A percentile compares a stretch with the other conserved stretches of the same genome.
Conservation (phyloP, 2,329 filamentous ascomycete genomes). For the Fusarium sp. region DNA sequence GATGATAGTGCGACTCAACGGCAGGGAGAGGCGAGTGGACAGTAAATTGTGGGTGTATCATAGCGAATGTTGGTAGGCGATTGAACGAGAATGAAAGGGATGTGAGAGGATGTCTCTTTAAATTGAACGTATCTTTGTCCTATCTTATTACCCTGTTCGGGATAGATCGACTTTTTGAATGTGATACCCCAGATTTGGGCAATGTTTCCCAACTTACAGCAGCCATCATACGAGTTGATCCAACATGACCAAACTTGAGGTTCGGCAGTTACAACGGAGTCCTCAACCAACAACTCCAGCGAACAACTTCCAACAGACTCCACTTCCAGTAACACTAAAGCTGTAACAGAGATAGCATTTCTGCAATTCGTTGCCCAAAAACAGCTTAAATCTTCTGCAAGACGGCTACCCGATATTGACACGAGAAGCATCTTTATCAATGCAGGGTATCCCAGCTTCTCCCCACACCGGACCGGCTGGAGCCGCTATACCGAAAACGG, state of each 20-base stretch:
- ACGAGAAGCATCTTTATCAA: neutral
- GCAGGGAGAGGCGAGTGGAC: neutral
- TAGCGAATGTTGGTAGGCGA: neutral
- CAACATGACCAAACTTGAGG: too few relatives aligned
- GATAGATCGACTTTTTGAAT: neutral
- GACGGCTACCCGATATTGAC: conserved; percentile 26
- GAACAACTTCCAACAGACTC: too few relatives aligned
- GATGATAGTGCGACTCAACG: neutral
- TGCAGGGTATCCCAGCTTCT: neutral
- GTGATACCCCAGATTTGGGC: neutral
- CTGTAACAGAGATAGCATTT: neutral
- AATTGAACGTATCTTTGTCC: conserved; percentile 30
- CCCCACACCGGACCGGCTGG: conserved; percentile 14
- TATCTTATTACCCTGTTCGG: conserved; percentile 28
- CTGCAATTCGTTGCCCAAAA: neutral
- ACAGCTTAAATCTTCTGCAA: conserved; percentile 11
- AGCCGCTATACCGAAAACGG: conserved; percentile 5
- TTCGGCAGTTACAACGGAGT: neutral
- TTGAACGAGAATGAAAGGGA: neutral
- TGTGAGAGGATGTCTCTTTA: conserved; percentile 7
- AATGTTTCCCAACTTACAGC: neutral
- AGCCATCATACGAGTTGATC: conserved; percentile 6
- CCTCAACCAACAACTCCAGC: neutral
- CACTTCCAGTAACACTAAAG: neutral
- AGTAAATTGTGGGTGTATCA: neutral